Percentiles rank a stretch among this genome's conserved stretches.
phyloP scores from a whole-genome alignment of 805 yeast species.

The Myxozyma melibiosi region DNA sequence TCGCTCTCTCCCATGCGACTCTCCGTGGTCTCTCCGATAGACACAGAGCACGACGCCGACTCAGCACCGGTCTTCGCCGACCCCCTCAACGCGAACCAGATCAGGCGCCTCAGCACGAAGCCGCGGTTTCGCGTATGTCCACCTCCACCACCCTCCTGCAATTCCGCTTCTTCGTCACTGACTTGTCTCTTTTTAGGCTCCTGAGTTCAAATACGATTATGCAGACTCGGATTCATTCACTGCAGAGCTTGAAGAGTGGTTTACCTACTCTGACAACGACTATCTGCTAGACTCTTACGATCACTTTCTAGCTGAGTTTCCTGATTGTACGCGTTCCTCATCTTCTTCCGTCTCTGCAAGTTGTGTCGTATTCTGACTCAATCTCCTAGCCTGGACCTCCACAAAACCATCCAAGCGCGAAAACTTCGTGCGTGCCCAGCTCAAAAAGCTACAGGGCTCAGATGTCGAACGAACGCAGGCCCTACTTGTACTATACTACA shows the following conservation, averaged over 20 bases:
- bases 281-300: slow-evolving; percentile 26
- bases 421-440: slow-evolving; percentile 3
- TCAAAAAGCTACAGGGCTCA: not conserved
- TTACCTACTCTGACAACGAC: slow-evolving; percentile 38
- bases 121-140: slow-evolving; percentile 10
- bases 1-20: slow-evolving; percentile 9
- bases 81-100: slow-evolving; percentile 10
- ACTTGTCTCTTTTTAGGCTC: slow-evolving; percentile 14
- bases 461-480: slow-evolving; percentile 1
- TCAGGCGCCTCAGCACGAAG: slow-evolving; percentile 9
- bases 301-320: slow-evolving; percentile 19
- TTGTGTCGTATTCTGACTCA: not conserved
- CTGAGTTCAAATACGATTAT: slow-evolving; percentile 49
- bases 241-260: slow-evolving; percentile 55
- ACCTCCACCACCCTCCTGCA: not conserved
- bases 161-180: not conserved
- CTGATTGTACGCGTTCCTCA: slow-evolving; percentile 7
- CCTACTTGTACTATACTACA: slow-evolving; percentile 16
- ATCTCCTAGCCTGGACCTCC: slow-evolving; percentile 7
- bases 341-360: not conserved
- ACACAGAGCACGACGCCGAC: slow-evolving; percentile 20
- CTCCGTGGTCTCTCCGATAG: slow-evolving; percentile 13
- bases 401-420: not conserved
- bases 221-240: slow-evolving; percentile 44
- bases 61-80: not conserved